Conservation (phyloP, 73 alveolate genomes). For the Uronychia setigera region DNA sequence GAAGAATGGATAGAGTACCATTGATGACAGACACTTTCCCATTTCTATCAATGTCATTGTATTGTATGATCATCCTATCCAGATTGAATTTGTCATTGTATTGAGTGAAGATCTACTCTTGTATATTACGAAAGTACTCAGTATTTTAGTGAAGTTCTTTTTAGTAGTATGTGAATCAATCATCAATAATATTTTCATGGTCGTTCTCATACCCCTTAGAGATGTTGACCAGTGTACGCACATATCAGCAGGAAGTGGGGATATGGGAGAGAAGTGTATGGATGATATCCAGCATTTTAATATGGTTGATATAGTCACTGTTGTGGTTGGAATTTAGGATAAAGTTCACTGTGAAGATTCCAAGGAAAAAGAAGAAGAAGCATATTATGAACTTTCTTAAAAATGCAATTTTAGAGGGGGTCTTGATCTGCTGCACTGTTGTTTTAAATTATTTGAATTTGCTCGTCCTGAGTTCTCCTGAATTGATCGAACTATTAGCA, state of each 20-base stretch:
- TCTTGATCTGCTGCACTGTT: constrained; percentile 27
- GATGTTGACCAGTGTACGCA: constrained; percentile 38
- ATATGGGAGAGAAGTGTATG: constrained; percentile 9
- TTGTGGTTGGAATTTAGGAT: constrained; percentile 30
- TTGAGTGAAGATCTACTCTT: constrained; percentile 27
- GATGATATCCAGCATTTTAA: constrained; percentile 17
- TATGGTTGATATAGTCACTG: constrained; percentile 12
- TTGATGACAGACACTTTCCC: neutral
- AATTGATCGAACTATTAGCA: constrained; percentile 20
- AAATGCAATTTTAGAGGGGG: constrained; percentile 27
- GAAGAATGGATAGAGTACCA: constrained; percentile 18
- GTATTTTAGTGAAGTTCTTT: constrained; percentile 10
- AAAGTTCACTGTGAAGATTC: constrained; percentile 41
- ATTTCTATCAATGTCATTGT: constrained; percentile 21
- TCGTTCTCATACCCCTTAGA: constrained; percentile 41
- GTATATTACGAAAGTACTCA: constrained; percentile 8
- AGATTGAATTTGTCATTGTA: constrained; percentile 19
- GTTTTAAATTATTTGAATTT: constrained; percentile 46
- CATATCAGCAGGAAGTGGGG: constrained; percentile 36
- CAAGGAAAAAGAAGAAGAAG: constrained; percentile 33
- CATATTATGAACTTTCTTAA: constrained; percentile 28
- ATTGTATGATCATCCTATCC: constrained; percentile 1
- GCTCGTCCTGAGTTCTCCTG: constrained; percentile 37
- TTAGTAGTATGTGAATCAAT: constrained; percentile 29
- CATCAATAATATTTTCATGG: constrained; percentile 12